Conservation (phyloP, 257 asterid genomes). For the Solanum pinnatisectum region DNA sequence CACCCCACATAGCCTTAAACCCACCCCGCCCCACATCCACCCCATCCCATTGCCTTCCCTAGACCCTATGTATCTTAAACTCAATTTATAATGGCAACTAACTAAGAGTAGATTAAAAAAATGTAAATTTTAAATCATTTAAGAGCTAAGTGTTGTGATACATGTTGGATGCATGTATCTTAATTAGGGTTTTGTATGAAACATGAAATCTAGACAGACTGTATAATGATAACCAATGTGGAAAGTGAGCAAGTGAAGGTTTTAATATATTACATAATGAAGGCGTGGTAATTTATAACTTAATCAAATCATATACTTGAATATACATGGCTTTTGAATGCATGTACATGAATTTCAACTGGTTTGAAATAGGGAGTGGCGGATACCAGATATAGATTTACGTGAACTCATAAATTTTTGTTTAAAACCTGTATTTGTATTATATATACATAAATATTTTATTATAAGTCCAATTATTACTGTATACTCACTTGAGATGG, state of each 20-base stretch:
- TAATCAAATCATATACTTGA: not conserved
- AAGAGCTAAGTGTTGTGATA: not conserved
- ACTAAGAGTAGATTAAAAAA: not conserved
- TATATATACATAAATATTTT: not conserved
- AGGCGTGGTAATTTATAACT: not conserved
- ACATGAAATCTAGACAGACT: not conserved
- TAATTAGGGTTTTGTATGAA: not conserved
- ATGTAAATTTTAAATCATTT: not conserved
- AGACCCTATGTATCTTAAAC: not conserved
- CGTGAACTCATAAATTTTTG: not conserved
- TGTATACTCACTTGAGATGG: not conserved
- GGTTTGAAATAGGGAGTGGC: not conserved
- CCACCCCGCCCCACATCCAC: too few species aligned
- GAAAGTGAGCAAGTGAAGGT: not conserved
- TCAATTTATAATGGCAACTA: not conserved
- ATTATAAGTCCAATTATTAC: not conserved
- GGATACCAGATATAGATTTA: not conserved
- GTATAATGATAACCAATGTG: not conserved
- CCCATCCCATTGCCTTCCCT: too few species aligned
- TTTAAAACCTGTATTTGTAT: not conserved
- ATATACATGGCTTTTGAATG: not conserved
- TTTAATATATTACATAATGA: not conserved
- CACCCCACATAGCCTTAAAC: too few species aligned
- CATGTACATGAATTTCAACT: not conserved
- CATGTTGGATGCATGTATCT: not conserved